Conservation (phyloP, 257 asterid genomes). For the Striga asiatica region DNA sequence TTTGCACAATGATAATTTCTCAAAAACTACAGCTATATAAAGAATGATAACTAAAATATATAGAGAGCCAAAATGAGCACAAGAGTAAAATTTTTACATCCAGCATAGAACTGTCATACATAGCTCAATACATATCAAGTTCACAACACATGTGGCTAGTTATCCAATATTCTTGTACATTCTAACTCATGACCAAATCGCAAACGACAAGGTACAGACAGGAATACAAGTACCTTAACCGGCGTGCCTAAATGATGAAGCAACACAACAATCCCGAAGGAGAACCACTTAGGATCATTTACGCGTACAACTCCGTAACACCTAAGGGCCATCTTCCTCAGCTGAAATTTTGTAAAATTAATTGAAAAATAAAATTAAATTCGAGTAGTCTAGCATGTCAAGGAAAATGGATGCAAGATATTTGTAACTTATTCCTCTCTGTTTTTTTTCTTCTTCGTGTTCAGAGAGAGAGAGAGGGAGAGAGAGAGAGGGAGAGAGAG, state of each 20-base stretch:
- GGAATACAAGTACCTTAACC: neutral
- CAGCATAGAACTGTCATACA: neutral
- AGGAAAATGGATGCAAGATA: neutral
- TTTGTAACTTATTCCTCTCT: neutral
- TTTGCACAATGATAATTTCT: no score
- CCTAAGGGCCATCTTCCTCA: slow-evolving; percentile 63
- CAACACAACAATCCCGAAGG: slow-evolving; percentile 5
- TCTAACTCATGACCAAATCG: neutral
- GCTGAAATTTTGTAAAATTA: no score
- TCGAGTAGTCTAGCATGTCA: neutral
- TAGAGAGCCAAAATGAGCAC: neutral
- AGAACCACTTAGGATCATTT: neutral
- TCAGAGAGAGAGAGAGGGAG: no score
- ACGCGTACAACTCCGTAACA: neutral
- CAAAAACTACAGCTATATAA: no score
- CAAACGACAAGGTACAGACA: neutral
- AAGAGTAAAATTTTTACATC: no score
- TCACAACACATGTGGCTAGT: neutral
- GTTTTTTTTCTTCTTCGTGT: neutral
- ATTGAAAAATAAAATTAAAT: slow-evolving; percentile 8
- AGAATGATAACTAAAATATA: no score
- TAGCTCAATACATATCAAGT: slow-evolving; percentile 9
- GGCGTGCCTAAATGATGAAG: neutral
- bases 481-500: slow-evolving; percentile 11
- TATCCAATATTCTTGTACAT: slow-evolving; percentile 16